phyloP scores from a whole-genome alignment of 371 early-diverging fungal genomes.

The Mortierella sp. region DNA sequence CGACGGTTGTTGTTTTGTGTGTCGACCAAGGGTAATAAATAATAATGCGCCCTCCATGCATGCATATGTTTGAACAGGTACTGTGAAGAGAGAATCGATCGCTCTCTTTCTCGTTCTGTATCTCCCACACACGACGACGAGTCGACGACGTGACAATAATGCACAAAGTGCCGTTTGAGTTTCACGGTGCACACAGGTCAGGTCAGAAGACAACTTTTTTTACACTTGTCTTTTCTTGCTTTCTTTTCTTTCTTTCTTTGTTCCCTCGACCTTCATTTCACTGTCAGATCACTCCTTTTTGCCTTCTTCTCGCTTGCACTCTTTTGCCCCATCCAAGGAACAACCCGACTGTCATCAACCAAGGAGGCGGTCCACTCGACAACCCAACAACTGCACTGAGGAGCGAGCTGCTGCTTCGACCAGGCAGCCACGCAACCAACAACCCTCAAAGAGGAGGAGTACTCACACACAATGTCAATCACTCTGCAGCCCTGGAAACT shows the following conservation, averaged over 20 bases:
- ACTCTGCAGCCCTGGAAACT: slow-evolving; percentile 54
- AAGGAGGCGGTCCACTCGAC: background rate
- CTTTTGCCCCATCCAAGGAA: background rate
- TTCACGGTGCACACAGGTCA: too few species aligned
- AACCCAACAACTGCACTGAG: background rate
- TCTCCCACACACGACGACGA: too few species aligned
- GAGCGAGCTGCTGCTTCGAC: background rate
- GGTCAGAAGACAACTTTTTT: too few species aligned
- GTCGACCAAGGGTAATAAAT: too few species aligned
- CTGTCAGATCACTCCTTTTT: background rate
- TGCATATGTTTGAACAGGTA: too few species aligned
- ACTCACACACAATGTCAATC: slow-evolving; percentile 33
- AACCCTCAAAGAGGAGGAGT: too few species aligned
- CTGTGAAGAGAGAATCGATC: too few species aligned
- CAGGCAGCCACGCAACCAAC: background rate
- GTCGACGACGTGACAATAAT: too few species aligned
- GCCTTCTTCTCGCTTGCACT: background rate
- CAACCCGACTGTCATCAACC: background rate
- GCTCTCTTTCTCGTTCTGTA: too few species aligned
- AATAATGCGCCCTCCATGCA: too few species aligned
- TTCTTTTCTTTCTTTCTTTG: background rate
- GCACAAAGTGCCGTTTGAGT: too few species aligned
- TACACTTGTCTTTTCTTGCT: background rate
- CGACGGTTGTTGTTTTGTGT: too few species aligned
- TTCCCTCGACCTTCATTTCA: background rate